Percentiles rank a stretch among this genome's conserved stretches.
Conservation (phyloP, 2,329 filamentous ascomycete genomes). For the Hymenoscyphus repandus region DNA sequence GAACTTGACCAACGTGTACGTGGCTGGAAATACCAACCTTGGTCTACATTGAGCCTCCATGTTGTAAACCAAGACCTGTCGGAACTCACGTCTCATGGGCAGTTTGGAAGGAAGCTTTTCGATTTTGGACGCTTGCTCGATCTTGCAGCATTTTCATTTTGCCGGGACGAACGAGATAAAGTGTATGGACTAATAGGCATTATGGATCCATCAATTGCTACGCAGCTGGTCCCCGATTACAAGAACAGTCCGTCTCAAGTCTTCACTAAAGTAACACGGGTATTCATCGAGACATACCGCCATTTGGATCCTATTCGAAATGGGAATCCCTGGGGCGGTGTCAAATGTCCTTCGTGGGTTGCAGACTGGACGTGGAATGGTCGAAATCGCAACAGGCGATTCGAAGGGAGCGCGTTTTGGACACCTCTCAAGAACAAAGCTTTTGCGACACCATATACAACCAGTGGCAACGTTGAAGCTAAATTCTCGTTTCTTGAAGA, state of each 20-base stretch:
- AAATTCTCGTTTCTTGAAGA: conserved; percentile 7
- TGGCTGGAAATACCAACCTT: not conserved
- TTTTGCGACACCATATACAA: conserved; percentile 4
- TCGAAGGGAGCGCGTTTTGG: conserved; percentile 5
- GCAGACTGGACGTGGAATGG: conserved; percentile 17
- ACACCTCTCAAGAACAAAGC: conserved; percentile 1
- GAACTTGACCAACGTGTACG: not conserved
- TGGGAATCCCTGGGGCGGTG: conserved; percentile 12
- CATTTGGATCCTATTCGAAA: conserved; percentile 13
- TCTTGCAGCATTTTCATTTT: conserved; percentile 9
- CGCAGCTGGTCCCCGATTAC: conserved; percentile 13
- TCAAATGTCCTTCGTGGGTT: conserved; percentile 10
- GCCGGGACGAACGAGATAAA: conserved; percentile 14
- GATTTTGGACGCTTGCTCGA: conserved; percentile 8
- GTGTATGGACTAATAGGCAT: conserved; percentile 17
- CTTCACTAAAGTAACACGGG: conserved; percentile 6
- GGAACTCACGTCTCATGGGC: conserved; percentile 2
- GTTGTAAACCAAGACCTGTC: conserved; percentile 11
- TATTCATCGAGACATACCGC: conserved; percentile 5
- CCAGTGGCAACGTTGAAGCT: not conserved
- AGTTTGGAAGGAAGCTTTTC: not conserved
- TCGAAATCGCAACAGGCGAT: conserved; percentile 2
- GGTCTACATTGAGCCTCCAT: conserved; percentile 11
- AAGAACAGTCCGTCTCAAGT: not conserved
- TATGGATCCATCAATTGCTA: conserved; percentile 9